Evolutionary conservation across 202 grass and related monocot genomes (phyloP).

Genomic region (Musa balbisiana): DNA sequence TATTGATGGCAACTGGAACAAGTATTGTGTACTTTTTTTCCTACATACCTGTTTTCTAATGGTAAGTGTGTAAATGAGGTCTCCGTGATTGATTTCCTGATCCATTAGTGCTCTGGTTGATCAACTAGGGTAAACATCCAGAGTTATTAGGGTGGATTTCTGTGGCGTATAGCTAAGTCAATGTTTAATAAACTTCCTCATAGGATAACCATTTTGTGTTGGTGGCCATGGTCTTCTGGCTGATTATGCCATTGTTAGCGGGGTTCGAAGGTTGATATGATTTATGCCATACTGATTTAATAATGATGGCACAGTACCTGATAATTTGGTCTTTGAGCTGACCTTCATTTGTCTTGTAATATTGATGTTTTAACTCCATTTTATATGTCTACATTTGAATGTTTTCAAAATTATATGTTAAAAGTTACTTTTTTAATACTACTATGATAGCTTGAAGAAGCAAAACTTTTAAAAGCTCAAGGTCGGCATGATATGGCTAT

Average conservation of each 20-base stretch:
- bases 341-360: too few species aligned
- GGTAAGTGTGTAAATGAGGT: too few species aligned
- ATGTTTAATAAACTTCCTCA: not conserved
- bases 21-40: not conserved
- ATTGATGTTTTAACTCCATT: too few species aligned
- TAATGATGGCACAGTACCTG: too few species aligned
- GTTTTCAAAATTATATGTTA: not conserved
- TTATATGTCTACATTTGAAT: not conserved
- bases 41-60: too few species aligned
- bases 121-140: not conserved
- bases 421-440: not conserved
- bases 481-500: constrained; percentile 91
- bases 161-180: not conserved
- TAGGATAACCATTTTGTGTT: not conserved
- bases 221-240: not conserved
- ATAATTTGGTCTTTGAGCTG: too few species aligned
- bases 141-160: not conserved
- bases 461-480: constrained; percentile 88
- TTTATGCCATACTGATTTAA: too few species aligned
- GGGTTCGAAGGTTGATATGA: too few species aligned
- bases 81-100: too few species aligned
- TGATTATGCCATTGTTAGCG: too few species aligned
- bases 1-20: too few species aligned
- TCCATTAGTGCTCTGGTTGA: too few species aligned
- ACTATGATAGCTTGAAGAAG: constrained; percentile 74